Evolutionary conservation across 352 stramenopile genomes (phyloP), one percentile per base, ranked within the genome.

Genomic region (Globisporangium sylvaticum): DNA sequence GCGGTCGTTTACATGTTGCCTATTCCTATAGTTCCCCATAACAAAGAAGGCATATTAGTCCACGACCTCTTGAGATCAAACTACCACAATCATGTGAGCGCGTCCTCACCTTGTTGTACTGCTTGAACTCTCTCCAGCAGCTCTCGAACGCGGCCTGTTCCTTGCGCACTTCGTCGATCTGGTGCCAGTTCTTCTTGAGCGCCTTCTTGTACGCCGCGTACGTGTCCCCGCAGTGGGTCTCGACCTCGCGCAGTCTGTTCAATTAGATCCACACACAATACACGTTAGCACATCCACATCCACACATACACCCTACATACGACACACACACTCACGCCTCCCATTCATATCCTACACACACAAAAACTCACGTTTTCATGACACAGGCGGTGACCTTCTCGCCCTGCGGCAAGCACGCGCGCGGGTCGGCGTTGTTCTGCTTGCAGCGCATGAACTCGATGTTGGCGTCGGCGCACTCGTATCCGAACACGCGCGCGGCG

Each of bases 181-280:
- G 83, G 72, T 93, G 86, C 86, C 86, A 94, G 79, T 93, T 96
- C 78, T 91, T 88, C 80, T 94, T 91, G 12, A 96, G 74, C 65
- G 87, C 88, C 73, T 84, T 84, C 77, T 95, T 92, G 84, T 95
- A 96, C 75, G 84, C 84, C 66, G 78, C 66, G 79, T 91, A 96
- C 58, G 84, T 87, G 54, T 94, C 87, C n/a, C 85, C 87, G 76
- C 89, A 96, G 69, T 95, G 71, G 42, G 68, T 86, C 72, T 96
- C 89, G 12, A 93, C 70, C 60, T 91, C 80, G 48, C 81, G 83
- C 61, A 96, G 77, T 42, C 88, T 95, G 57, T 15, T 15, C 31
- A 48, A 44, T 15, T 29, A 18, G 27, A 53, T 53, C 29, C 34
- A 24, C 42, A 63, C 3, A 54, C 8, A 14, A 18, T 7, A 25